phyloP scores from a whole-genome alignment of 192 early-diverging fungal genomes.

The Rhizophlyctis rosea region DNA sequence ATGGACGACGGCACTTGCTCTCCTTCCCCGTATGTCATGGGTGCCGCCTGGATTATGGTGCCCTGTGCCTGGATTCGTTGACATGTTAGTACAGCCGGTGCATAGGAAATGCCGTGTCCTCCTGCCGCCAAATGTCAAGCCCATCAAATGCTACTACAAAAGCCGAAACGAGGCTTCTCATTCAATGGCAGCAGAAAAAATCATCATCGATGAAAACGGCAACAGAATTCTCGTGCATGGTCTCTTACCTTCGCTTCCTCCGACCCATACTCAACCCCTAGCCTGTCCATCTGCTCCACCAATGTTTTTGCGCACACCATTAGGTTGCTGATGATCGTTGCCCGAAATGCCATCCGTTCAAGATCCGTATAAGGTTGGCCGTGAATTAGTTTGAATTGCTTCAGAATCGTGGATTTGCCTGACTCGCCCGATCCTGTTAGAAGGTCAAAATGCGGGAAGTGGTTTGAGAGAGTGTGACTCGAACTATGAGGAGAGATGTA shows the following conservation, averaged over 20 bases:
- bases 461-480: not conserved
- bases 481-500: not conserved
- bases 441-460: not conserved
- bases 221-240: no score
- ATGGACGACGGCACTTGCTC: slow-evolving; percentile 26
- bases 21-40: slow-evolving; percentile 32
- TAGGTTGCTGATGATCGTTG: slow-evolving; percentile 37
- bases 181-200: not conserved
- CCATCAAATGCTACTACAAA: no score
- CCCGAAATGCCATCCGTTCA: slow-evolving; percentile 34
- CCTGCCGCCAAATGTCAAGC: no score
- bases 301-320: slow-evolving; percentile 35
- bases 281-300: slow-evolving; percentile 31
- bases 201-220: not conserved
- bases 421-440: slow-evolving; percentile 40
- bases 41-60: slow-evolving; percentile 16
- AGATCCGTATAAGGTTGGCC: slow-evolving; percentile 32
- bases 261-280: slow-evolving; percentile 27
- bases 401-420: slow-evolving; percentile 47
- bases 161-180: no score
- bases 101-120: no score
- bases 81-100: no score
- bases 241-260: slow-evolving; percentile 1
- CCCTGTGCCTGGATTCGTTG: no score
- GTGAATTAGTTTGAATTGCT: slow-evolving; percentile 44